Base-by-base conservation (phyloP, 139 green algal genomes). In the Chlamydomonas sphaeroides region DNA sequence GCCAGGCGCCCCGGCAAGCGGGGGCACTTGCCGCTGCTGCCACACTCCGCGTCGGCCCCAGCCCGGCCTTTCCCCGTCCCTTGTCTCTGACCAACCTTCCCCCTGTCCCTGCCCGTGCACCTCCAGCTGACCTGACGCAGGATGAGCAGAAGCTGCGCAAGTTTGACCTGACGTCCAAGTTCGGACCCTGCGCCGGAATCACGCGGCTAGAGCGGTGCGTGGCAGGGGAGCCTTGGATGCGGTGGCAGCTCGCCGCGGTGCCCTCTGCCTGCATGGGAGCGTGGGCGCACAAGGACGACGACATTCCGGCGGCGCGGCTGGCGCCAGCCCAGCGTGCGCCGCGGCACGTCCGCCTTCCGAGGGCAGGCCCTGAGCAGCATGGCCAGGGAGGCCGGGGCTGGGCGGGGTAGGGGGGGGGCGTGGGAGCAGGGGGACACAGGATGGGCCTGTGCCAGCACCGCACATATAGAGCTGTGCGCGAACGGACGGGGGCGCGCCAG, bases 121-220 rank as follows among this genome's bases (percentile, higher is more conserved):
- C 62, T 42, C 1, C 62, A 82, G 75, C 75, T 14, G 62, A 82
- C 42, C 61, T 82, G 42, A 82, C 38, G 20, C 38, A 72, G 8
- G 62, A 82, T 25, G 75, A 82, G 62, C 75, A 82, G 33, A 63
- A 51, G 32, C 62, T 82, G 23, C 42, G 75, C 23, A 72, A 56
- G 42, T 82, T 82, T 21, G 75, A 82, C 42, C 75, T 82, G 32
- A 42, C 57, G 45, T 65, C 75, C 42, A 82, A 82, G 45, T 82
- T 35, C 20, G 75, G 75, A 2, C 75, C 75, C 26, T 73, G 62
- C 26, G 75, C 61, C 2, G 75, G 75, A 4, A 35, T 82, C 4
- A 73, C n/a, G 5, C 56, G 75, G 45, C 62, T 82, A 18, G 75
- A 82, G 21, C 38, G 75, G 75, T 82, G 45, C 21, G 75, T 4